Conservation (phyloP, 2,329 filamentous ascomycete species). For the Epichloe uncinata region DNA sequence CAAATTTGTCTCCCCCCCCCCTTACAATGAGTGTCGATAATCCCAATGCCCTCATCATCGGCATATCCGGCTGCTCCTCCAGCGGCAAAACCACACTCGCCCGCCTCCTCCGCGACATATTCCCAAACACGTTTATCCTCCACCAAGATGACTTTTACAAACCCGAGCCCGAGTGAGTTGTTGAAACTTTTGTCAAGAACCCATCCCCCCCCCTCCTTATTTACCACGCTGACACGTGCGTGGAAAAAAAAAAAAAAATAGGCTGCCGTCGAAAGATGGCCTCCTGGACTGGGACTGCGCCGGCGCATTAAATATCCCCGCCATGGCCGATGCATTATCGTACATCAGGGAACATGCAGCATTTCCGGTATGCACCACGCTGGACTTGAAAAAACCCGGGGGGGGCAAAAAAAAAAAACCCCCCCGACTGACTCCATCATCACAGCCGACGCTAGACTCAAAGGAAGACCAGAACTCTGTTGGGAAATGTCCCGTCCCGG, state of each 20-base stretch:
- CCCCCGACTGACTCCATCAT: neutral
- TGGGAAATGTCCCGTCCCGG: constrained; percentile 38
- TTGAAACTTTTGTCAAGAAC: neutral
- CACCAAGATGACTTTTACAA: constrained; percentile 96
- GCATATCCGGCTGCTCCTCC: constrained; percentile 79
- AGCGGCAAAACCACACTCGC: constrained; percentile 93
- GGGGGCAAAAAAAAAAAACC: neutral
- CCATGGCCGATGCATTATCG: constrained; percentile 51
- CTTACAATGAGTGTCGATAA: constrained; percentile 16
- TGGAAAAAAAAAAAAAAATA: constrained; percentile 12
- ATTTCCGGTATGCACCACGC: constrained; percentile 35
- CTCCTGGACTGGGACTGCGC: constrained; percentile 88
- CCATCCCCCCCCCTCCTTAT: neutral
- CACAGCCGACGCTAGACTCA: constrained; percentile 18
- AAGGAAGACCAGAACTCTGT: constrained; percentile 50
- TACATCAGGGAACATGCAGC: constrained; percentile 58
- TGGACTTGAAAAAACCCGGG: too few relatives aligned
- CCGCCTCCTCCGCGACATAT: constrained; percentile 68
- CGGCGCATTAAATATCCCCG: constrained; percentile 58
- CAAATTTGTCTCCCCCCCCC: too few relatives aligned
- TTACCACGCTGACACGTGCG: neutral
- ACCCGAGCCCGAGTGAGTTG: constrained; percentile 53
- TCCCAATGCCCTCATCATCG: constrained; percentile 50
- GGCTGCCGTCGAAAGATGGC: constrained; percentile 42
- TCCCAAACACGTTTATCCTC: constrained; percentile 66